Percentiles rank a stretch among this genome's conserved stretches.
Conservation (phyloP, 495 filamentous ascomycete species). For the Rostrohypoxylon terebratum region DNA sequence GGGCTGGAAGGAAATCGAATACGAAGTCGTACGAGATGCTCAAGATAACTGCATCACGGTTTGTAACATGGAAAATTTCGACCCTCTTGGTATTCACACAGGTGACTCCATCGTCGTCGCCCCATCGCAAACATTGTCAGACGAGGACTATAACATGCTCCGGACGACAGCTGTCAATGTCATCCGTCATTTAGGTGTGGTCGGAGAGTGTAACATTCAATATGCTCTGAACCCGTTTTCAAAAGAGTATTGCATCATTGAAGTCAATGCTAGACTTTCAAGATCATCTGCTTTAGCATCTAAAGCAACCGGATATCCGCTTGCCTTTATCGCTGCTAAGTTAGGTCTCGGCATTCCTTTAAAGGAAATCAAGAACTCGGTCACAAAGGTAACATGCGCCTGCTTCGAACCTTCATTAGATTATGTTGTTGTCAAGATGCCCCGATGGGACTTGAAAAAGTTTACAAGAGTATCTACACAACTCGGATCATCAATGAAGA, state of each 20-base stretch:
- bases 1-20: conserved; percentile 99
- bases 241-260: conserved; percentile 97
- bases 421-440: conserved; percentile 99
- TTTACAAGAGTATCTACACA: conserved; percentile 95
- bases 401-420: conserved; percentile 99
- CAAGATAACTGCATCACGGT: conserved; percentile 99
- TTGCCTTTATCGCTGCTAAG: conserved; percentile 97
- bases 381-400: conserved; percentile 94
- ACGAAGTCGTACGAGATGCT: conserved; percentile 96
- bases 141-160: conserved; percentile 99
- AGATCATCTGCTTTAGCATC: conserved; percentile 94
- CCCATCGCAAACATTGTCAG: conserved; percentile 94
- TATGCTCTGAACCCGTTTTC: conserved; percentile 98
- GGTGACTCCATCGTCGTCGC: conserved; percentile 99
- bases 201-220: conserved; percentile 99
- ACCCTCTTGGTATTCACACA: conserved; percentile 97
- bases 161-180: conserved; percentile 99
- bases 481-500: conserved; percentile 99
- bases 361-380: conserved; percentile 95
- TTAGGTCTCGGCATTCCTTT: conserved; percentile 92
- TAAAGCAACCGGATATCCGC: conserved; percentile 95
- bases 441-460: conserved; percentile 98
- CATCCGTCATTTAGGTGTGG: conserved; percentile 94
- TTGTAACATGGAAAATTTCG: conserved; percentile 99
- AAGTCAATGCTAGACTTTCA: conserved; percentile 97